A percentile compares a stretch with the other conserved stretches of the same genome.
Evolutionary conservation across 1,139 yeast genomes (phyloP).

Genomic region (Candida sanyaensis): DNA sequence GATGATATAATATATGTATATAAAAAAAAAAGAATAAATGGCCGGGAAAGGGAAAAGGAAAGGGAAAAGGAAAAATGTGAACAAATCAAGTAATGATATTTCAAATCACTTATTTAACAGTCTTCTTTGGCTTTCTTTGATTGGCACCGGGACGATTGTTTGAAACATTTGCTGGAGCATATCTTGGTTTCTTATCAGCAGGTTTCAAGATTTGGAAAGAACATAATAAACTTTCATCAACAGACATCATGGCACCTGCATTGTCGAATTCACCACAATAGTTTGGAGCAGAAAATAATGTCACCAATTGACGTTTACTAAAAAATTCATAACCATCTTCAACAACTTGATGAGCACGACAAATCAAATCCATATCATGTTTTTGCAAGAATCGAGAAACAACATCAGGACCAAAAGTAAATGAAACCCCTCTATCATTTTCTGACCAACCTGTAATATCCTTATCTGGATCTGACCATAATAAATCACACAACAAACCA

Average conservation of each 20-base stretch:
- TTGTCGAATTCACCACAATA: slow-evolving; percentile 98
- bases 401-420: slow-evolving; percentile 96
- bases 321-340: slow-evolving; percentile 99
- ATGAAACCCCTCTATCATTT: slow-evolving; percentile 97
- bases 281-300: slow-evolving; percentile 94
- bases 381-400: slow-evolving; percentile 92
- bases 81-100: neutral
- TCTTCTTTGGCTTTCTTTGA: slow-evolving; percentile 72
- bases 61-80: too few species aligned
- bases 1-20: neutral
- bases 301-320: slow-evolving; percentile 91
- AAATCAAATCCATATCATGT: slow-evolving; percentile 95
- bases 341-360: slow-evolving; percentile 98
- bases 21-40: neutral
- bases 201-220: slow-evolving; percentile 98
- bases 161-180: slow-evolving; percentile 53
- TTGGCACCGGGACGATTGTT: slow-evolving; percentile 62
- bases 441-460: slow-evolving; percentile 98
- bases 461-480: slow-evolving; percentile 98
- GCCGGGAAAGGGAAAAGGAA: neutral
- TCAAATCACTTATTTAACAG: slow-evolving; percentile 40
- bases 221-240: slow-evolving; percentile 92
- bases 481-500: slow-evolving; percentile 89
- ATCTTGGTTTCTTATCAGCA: slow-evolving; percentile 84
- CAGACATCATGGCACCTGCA: slow-evolving; percentile 99